These are phyloP conservation scores for Acrocalymma vagum DNA, from an alignment of 2,329 filamentous ascomycete species.

Conservation along the genomic window DNA sequence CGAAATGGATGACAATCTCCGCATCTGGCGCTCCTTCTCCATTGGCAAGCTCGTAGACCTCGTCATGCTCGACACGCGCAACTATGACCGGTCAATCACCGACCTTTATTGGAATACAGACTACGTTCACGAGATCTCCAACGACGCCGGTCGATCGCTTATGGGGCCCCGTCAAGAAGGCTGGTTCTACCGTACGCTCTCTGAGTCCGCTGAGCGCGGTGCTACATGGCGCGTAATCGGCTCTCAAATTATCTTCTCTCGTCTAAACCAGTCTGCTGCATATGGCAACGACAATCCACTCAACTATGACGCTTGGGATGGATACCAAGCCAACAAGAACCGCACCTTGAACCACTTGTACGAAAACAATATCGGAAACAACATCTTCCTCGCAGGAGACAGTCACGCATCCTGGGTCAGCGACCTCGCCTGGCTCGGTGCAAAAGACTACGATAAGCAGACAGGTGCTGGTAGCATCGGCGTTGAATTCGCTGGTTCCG, in stretches of 20 bases:
- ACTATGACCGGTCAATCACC: constrained; percentile 55
- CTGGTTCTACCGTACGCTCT: constrained; percentile 66
- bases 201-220: constrained; percentile 67
- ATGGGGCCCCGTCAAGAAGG: constrained; percentile 78
- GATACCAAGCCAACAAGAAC: constrained; percentile 75
- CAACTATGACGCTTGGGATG: constrained; percentile 70
- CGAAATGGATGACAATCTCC: constrained; percentile 53
- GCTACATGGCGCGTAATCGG: constrained; percentile 77
- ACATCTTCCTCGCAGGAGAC: constrained; percentile 76
- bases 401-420: constrained; percentile 69
- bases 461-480: constrained; percentile 54
- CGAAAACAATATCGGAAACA: constrained; percentile 74
- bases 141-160: constrained; percentile 72
- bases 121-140: constrained; percentile 69
- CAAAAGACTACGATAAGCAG: constrained; percentile 47
- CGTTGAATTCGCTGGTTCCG: constrained; percentile 68
- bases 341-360: constrained; percentile 73
- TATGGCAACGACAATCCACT: constrained; percentile 56
- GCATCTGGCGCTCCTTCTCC: constrained; percentile 53
- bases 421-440: constrained; percentile 56
- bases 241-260: constrained; percentile 74
- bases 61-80: constrained; percentile 53
- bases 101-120: constrained; percentile 65
- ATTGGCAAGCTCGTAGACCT: constrained; percentile 53
- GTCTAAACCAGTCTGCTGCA: constrained; percentile 58